Percentiles rank a stretch among this genome's conserved stretches.
phyloP scores from a whole-genome alignment of 306 rosid genomes.

The Aeschynomene evenia region DNA sequence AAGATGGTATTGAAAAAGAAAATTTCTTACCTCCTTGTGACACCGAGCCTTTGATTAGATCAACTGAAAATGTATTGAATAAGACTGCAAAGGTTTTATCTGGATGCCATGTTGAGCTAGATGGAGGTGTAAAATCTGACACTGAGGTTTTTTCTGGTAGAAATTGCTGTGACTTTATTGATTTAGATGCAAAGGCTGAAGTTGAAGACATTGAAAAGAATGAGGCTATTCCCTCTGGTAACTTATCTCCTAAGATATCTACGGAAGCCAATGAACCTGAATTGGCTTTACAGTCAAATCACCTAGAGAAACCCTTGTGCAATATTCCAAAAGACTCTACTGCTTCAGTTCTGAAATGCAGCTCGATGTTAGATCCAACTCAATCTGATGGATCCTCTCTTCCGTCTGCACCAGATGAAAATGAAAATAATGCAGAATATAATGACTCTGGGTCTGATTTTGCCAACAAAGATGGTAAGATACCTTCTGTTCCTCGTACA shows the following conservation, averaged over 20 bases:
- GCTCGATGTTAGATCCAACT: constrained; percentile 39
- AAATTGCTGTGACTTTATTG: constrained; percentile 22
- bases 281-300: constrained; percentile 37
- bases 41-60: constrained; percentile 38
- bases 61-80: constrained; percentile 29
- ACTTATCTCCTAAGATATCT: constrained; percentile 29
- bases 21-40: constrained; percentile 27
- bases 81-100: constrained; percentile 25
- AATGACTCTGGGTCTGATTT: constrained; percentile 50
- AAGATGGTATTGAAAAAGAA: constrained; percentile 38
- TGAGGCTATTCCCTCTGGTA: constrained; percentile 13
- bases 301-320: constrained; percentile 21
- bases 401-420: constrained; percentile 56
- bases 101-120: constrained; percentile 25
- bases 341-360: constrained; percentile 39
- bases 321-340: constrained; percentile 31
- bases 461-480: constrained; percentile 50
- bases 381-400: constrained; percentile 47
- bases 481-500: constrained; percentile 49
- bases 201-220: constrained; percentile 34
- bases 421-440: constrained; percentile 55
- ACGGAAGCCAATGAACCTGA: constrained; percentile 30
- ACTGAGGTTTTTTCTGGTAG: constrained; percentile 36
- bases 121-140: constrained; percentile 28
- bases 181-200: constrained; percentile 33